Base-by-base conservation (phyloP, 225 moss, liverwort and hornwort species). In the Physcomitrium patens region DNA sequence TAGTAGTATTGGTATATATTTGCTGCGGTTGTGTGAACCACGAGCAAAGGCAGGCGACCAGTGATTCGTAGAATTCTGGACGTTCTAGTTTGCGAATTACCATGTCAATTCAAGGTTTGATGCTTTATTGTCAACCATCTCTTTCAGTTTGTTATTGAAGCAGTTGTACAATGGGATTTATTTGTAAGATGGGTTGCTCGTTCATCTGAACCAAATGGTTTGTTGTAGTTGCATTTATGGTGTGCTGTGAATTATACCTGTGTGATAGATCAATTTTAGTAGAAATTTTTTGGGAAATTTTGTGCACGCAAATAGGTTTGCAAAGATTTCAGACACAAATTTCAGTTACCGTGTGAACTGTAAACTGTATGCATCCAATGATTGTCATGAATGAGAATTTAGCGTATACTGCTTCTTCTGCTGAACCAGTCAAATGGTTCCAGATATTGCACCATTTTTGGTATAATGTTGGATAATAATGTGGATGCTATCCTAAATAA, bases 21-120 rank as follows among this genome's bases (percentile, higher is more conserved):
- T 37, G 31, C 31, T 37, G 31, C 31, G 31, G 56, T 24, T 8
- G 12, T 54, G 16, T 20, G 52, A 60, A 57, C 13, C 18, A 9
- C 68, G 17, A 56, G 56, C 67, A 28, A 61, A 22, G 20, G 43
- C 0, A 12, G 62, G 17, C 10, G 50, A 8, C 15, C 12, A 57
- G 9, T n/a, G 46, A 18, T 64, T 22, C 41, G 16, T 42, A 14
- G 9, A 52, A 71, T 19, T 31, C 24, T 43, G 20, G 60, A 26
- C 15, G 15, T 14, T 51, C 7, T 31, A 14, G 47, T 63, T 52
- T 72, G 18, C 14, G 0, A 12, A 26, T 59, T 53, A 12, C 64
- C 59, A 80, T 79, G 80, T 27, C 73, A 55, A 73, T 77, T 48
- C 60, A 13, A 77, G 80, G 80, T 84, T 72, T 65, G 41, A 73